phyloP scores from a whole-genome alignment of 345 rosid species.

The Adansonia digitata region DNA sequence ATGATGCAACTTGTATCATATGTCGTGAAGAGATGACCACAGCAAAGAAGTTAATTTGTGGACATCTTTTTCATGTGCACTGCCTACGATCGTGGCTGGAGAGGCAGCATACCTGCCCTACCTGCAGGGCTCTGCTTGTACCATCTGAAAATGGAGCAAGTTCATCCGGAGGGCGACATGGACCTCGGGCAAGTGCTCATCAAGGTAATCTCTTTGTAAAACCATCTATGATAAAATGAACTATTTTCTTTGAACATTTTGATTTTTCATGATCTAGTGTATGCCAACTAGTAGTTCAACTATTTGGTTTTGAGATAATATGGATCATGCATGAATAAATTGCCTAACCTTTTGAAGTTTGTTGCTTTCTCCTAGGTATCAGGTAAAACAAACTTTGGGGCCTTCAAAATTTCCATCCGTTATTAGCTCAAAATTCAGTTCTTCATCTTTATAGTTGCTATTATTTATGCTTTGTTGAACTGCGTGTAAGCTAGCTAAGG shows the following conservation, averaged over 20 bases:
- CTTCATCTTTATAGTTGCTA: background rate
- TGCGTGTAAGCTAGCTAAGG: background rate
- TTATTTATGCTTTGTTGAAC: background rate
- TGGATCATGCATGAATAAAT: constrained; percentile 1
- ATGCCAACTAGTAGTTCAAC: background rate
- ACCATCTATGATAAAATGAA: background rate
- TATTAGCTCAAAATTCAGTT: background rate
- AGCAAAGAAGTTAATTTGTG: constrained; percentile 88
- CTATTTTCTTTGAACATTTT: background rate
- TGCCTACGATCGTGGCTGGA: constrained; percentile 98
- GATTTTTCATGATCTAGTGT: background rate
- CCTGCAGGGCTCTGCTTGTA: constrained; percentile 86
- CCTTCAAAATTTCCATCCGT: background rate
- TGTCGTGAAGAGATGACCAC: constrained; percentile 98
- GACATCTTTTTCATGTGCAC: constrained; percentile 93
- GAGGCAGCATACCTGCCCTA: constrained; percentile 94
- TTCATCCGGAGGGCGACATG: constrained; percentile 57
- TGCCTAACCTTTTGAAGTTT: background rate
- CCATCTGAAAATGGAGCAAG: constrained; percentile 67
- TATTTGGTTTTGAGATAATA: background rate
- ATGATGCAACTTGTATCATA: constrained; percentile 89
- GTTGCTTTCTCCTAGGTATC: background rate
- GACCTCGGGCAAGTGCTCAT: constrained; percentile 38
- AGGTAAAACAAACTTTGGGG: background rate
- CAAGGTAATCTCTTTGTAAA: constrained; percentile 38